Conservation (phyloP, 148 eudicot genomes). For the Persicaria tinctoria region DNA sequence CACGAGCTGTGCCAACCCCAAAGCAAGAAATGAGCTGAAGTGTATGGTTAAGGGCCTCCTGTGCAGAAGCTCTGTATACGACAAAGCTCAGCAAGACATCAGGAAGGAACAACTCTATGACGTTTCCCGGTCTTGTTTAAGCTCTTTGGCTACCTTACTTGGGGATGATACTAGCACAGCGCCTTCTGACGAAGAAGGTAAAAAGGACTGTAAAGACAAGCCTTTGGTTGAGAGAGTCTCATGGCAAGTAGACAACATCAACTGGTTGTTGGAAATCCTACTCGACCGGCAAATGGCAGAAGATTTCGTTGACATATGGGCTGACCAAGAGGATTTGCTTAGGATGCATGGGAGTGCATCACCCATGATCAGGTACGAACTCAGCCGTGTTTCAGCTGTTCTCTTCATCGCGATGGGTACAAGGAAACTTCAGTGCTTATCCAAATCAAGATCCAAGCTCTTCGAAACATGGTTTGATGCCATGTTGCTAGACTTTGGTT, state of each 20-base stretch:
- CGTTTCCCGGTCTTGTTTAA: slow-evolving; percentile 49
- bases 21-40: slow-evolving; percentile 78
- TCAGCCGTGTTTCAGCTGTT: slow-evolving; percentile 76
- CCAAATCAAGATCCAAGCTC: slow-evolving; percentile 50
- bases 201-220: slow-evolving; percentile 26
- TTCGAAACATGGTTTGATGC: slow-evolving; percentile 67
- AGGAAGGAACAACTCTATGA: slow-evolving; percentile 60
- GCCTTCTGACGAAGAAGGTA: slow-evolving; percentile 15
- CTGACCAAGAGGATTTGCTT: slow-evolving; percentile 44
- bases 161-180: slow-evolving; percentile 39
- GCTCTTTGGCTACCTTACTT: slow-evolving; percentile 40
- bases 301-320: slow-evolving; percentile 78
- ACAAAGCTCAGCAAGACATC: slow-evolving; percentile 50
- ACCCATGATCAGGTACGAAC: slow-evolving; percentile 81
- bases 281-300: slow-evolving; percentile 80
- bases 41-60: slow-evolving; percentile 73
- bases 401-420: slow-evolving; percentile 79
- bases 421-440: slow-evolving; percentile 61
- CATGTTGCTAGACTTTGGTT: slow-evolving; percentile 78
- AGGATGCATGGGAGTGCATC: slow-evolving; percentile 49
- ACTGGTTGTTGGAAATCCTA: slow-evolving; percentile 72
- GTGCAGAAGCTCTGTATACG: slow-evolving; percentile 67
- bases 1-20: slow-evolving; percentile 44
- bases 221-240: slow-evolving; percentile 65
- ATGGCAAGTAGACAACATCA: slow-evolving; percentile 77